Evolutionary conservation across 2,329 filamentous ascomycete species (phyloP).

Genomic region (Curvularia eragrostidis): DNA sequence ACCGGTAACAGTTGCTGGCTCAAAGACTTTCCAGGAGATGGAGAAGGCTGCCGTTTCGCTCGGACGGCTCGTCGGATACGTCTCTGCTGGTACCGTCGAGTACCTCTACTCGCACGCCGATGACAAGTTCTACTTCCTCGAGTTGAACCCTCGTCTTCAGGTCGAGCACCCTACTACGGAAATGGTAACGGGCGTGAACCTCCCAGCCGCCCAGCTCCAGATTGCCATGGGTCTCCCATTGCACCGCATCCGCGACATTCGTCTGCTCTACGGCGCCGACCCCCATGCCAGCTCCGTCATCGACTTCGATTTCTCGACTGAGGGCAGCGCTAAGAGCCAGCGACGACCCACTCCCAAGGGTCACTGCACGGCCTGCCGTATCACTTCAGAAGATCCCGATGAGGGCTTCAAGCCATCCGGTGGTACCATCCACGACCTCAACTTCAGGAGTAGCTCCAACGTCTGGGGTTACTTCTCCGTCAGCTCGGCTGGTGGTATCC

Average conservation of each 20-base stretch:
- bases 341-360: slow-evolving; percentile 91
- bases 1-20: slow-evolving; percentile 93
- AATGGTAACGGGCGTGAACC: slow-evolving; percentile 97
- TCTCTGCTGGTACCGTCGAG: slow-evolving; percentile 97
- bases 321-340: slow-evolving; percentile 82
- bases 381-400: slow-evolving; percentile 97
- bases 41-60: slow-evolving; percentile 95
- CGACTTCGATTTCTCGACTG: slow-evolving; percentile 93
- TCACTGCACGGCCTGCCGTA: slow-evolving; percentile 97
- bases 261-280: slow-evolving; percentile 93
- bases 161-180: slow-evolving; percentile 99
- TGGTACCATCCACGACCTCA: slow-evolving; percentile 98
- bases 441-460: slow-evolving; percentile 98
- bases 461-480: slow-evolving; percentile 99
- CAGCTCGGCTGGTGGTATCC: slow-evolving; percentile 92
- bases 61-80: slow-evolving; percentile 93
- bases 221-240: slow-evolving; percentile 98
- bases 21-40: slow-evolving; percentile 91
- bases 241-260: slow-evolving; percentile 94
- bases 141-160: slow-evolving; percentile 98
- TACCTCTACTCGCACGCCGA: slow-evolving; percentile 98
- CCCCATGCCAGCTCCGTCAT: slow-evolving; percentile 85
- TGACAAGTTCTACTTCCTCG: slow-evolving; percentile 99
- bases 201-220: slow-evolving; percentile 96
- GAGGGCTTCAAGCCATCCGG: slow-evolving; percentile 99